Conservation (phyloP, 2,329 filamentous ascomycete species). For the Raffaelea ambrosiae region DNA sequence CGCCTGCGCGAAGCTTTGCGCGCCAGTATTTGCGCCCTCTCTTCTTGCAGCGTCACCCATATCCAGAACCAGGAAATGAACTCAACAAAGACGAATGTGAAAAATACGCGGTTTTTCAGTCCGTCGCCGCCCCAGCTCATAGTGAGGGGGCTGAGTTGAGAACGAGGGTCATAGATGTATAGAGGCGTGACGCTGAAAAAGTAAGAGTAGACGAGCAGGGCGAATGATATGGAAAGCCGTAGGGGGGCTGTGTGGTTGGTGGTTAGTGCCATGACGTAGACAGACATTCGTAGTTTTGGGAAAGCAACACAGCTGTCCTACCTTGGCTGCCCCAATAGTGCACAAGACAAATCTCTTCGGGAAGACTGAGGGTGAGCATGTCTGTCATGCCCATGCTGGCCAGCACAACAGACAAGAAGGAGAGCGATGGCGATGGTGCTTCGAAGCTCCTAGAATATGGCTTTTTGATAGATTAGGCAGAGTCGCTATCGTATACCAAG, state of each 20-base stretch:
- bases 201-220: conserved; percentile 56
- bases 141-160: conserved; percentile 25
- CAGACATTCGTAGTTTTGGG: no score
- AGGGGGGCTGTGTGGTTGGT: conserved; percentile 43
- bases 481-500: background rate
- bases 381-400: conserved; percentile 53
- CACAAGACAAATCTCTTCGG: conserved; percentile 55
- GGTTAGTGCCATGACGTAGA: no score
- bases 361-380: conserved; percentile 56
- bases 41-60: conserved; percentile 62
- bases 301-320: no score
- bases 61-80: conserved; percentile 83
- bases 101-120: conserved; percentile 76
- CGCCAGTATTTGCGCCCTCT: conserved; percentile 35
- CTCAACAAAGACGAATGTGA: conserved; percentile 79
- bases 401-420: conserved; percentile 63
- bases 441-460: conserved; percentile 61
- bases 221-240: conserved; percentile 56
- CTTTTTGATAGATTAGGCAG: conserved; percentile 26
- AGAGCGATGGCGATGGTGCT: conserved; percentile 59
- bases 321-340: conserved; percentile 62
- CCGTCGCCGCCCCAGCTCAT: conserved; percentile 50
- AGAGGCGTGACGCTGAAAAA: conserved; percentile 47
- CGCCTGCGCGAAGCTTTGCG: conserved; percentile 27
- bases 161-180: conserved; percentile 25